These are phyloP conservation scores for Trichocomaceae sp. DNA, from an alignment of 2,329 filamentous ascomycete species.

Conservation along the genomic window DNA sequence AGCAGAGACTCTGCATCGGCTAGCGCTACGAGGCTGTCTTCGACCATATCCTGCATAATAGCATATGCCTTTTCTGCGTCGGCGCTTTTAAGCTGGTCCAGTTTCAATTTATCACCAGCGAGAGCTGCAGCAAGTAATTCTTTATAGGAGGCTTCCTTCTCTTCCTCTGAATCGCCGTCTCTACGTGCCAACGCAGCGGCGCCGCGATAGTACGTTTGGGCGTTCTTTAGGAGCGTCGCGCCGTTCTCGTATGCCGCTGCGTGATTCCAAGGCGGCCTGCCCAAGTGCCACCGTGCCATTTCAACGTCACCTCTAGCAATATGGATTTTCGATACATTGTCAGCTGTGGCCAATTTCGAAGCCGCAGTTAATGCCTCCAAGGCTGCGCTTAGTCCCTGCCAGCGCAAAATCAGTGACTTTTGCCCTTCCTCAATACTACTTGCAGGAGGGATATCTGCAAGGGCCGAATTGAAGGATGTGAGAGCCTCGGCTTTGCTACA, in stretches of 20 bases:
- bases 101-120: slow-evolving; percentile 32
- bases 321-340: slow-evolving; percentile 49
- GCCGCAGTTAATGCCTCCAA: slow-evolving; percentile 46
- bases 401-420: slow-evolving; percentile 35
- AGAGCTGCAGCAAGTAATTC: slow-evolving; percentile 45
- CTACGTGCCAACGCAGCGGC: slow-evolving; percentile 38
- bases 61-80: slow-evolving; percentile 34
- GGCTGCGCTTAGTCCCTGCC: slow-evolving; percentile 49
- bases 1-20: slow-evolving; percentile 28
- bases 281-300: slow-evolving; percentile 48
- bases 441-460: slow-evolving; percentile 30
- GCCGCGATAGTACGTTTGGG: slow-evolving; percentile 53
- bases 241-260: slow-evolving; percentile 39
- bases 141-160: slow-evolving; percentile 42
- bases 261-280: slow-evolving; percentile 39
- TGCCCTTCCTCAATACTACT: slow-evolving; percentile 25
- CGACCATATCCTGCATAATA: slow-evolving; percentile 47
- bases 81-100: slow-evolving; percentile 31
- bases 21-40: slow-evolving; percentile 45
- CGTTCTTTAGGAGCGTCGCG: slow-evolving; percentile 47
- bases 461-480: slow-evolving; percentile 46
- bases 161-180: slow-evolving; percentile 38
- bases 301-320: slow-evolving; percentile 51
- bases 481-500: slow-evolving; percentile 54
- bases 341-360: slow-evolving; percentile 44